Percentiles rank a stretch among this genome's conserved stretches.
Conservation (phyloP, 352 stramenopile species). For the Globisporangium radiosum region DNA sequence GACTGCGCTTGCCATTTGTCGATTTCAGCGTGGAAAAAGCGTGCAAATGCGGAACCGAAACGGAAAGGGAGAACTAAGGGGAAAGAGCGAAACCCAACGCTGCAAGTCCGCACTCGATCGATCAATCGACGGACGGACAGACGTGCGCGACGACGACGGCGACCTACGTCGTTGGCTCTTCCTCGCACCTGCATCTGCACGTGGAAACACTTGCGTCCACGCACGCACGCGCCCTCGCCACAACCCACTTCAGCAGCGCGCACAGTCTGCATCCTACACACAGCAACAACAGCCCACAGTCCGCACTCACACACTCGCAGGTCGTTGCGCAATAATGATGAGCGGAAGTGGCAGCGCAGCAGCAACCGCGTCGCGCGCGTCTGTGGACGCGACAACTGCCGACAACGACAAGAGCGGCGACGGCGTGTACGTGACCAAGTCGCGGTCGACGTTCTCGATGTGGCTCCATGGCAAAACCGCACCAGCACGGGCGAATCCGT, state of each 20-base stretch:
- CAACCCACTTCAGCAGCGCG: background rate
- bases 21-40: background rate
- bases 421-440: conserved; percentile 84
- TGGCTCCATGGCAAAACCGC: conserved; percentile 77
- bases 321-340: background rate
- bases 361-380: conserved; percentile 5
- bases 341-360: background rate
- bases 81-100: too few relatives aligned
- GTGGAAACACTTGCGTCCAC: too few relatives aligned
- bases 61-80: too few relatives aligned
- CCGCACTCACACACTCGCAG: background rate
- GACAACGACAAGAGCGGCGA: conserved; percentile 24
- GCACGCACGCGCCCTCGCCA: background rate
- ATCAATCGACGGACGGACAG: too few relatives aligned
- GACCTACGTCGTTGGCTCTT: too few relatives aligned
- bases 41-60: too few relatives aligned
- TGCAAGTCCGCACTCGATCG: background rate
- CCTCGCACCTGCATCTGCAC: too few relatives aligned
- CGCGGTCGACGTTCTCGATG: conserved; percentile 77
- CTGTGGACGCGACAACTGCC: conserved; percentile 7
- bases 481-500: conserved; percentile 32
- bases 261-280: too few relatives aligned
- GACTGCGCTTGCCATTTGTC: too few relatives aligned
- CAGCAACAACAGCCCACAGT: too few relatives aligned
- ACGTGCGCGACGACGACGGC: too few relatives aligned